These are phyloP conservation scores for Buddleja alternifolia DNA, from an alignment of 257 asterid species.

Conservation along the genomic window DNA sequence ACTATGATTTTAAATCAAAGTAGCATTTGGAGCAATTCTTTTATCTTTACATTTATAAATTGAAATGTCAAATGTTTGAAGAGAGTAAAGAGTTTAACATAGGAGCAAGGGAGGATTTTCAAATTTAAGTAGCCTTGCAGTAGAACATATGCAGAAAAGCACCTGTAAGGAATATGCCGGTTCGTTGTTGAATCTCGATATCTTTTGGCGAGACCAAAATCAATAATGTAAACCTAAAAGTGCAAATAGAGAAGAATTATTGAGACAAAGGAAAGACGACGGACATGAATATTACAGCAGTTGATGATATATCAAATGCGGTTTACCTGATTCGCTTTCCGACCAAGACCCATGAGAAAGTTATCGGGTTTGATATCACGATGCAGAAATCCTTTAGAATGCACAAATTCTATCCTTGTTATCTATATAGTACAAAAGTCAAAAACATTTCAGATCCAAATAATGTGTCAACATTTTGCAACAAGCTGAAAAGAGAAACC, in stretches of 20 bases:
- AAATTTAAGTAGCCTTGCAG: constrained; percentile 23
- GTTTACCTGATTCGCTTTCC: constrained; percentile 92
- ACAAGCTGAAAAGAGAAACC: constrained; percentile 22
- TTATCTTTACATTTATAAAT: constrained; percentile 5
- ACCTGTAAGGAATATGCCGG: constrained; percentile 97
- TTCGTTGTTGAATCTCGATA: constrained; percentile 81
- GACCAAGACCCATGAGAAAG: constrained; percentile 98
- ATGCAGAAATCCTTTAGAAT: constrained; percentile 92
- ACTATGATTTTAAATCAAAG: constrained; percentile 1
- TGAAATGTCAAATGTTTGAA: constrained; percentile 15
- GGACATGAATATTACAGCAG: constrained; percentile 13
- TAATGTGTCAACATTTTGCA: background rate
- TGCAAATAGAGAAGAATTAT: constrained; percentile 19
- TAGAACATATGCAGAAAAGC: constrained; percentile 28
- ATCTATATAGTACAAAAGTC: constrained; percentile 49
- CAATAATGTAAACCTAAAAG: constrained; percentile 82
- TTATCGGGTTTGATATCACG: constrained; percentile 96
- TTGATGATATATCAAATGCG: constrained; percentile 22
- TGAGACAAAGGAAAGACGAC: constrained; percentile 19
- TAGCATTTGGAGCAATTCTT: background rate
- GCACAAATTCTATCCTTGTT: constrained; percentile 84
- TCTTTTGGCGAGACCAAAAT: constrained; percentile 95
- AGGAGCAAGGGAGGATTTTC: constrained; percentile 17
- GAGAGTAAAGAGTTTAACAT: constrained; percentile 22
- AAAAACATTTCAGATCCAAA: constrained; percentile 18